phyloP scores from a whole-genome alignment of 1,284 basidiomycete species.

The Boletus sp. region DNA sequence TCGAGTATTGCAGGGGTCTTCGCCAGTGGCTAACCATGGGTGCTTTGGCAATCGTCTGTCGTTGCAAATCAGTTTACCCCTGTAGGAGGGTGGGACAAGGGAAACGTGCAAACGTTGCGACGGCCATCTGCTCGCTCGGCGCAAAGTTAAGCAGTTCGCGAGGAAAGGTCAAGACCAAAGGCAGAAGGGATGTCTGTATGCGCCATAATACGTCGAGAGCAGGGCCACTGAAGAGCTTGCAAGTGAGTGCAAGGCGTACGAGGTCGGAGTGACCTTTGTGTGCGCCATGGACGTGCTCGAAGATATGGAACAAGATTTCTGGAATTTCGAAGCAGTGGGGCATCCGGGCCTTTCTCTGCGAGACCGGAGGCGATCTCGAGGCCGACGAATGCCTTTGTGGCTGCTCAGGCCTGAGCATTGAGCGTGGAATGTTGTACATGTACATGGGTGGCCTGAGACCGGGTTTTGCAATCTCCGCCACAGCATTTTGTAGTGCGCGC shows the following conservation, averaged over 20 bases:
- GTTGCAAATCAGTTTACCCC: neutral
- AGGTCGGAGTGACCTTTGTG: constrained; percentile 14
- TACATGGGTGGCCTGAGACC: no score
- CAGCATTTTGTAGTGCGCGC: constrained; percentile 1
- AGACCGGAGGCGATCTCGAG: neutral
- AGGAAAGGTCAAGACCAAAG: constrained; percentile 21
- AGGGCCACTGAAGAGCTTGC: constrained; percentile 17
- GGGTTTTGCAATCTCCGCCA: neutral
- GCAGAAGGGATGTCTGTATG: constrained; percentile 21
- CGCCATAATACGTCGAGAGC: constrained; percentile 26
- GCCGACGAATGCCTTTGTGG: neutral
- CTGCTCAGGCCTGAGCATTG: neutral
- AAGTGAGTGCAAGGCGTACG: constrained; percentile 18
- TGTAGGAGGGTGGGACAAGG: neutral
- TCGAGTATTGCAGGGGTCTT: constrained; percentile 18
- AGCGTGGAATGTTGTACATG: constrained; percentile 5
- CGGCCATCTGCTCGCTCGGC: constrained; percentile 20
- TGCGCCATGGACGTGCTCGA: constrained; percentile 18
- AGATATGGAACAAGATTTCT: constrained; percentile 18
- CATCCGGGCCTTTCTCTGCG: neutral
- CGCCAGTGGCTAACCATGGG: constrained; percentile 19
- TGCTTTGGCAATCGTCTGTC: constrained; percentile 14
- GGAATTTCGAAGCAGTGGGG: constrained; percentile 21
- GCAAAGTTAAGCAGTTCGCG: constrained; percentile 18
- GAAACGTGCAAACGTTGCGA: constrained; percentile 20